A percentile compares a stretch with the other conserved stretches of the same genome.
Evolutionary conservation across 352 stramenopile genomes (phyloP).

Genomic region (Phytopythium boreale): DNA sequence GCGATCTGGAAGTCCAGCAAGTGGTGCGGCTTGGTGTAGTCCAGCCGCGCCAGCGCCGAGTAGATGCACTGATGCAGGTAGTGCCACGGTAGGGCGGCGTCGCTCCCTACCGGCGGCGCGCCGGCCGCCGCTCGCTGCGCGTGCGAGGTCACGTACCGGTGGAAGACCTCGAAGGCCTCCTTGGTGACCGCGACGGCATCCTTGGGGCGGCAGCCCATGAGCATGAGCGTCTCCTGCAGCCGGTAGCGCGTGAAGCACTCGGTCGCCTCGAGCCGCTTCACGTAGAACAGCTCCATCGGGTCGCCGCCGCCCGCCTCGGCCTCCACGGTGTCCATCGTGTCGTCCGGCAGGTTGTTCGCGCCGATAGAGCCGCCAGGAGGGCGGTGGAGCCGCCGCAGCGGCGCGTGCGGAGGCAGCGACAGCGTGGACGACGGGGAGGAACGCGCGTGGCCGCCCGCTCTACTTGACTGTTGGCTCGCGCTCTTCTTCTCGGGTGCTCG

Average conservation of each 20-base stretch:
- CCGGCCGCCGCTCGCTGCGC: not conserved
- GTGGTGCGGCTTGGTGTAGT: conserved; percentile 86
- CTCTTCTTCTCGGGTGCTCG: too few species aligned
- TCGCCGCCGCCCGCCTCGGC: conserved; percentile 48
- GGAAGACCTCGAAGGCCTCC: conserved; percentile 61
- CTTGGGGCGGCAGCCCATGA: conserved; percentile 81
- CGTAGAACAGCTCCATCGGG: conserved; percentile 77
- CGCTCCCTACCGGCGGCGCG: conserved; percentile 2
- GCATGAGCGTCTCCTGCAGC: conserved; percentile 84
- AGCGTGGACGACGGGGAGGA: not conserved
- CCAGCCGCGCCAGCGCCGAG: conserved; percentile 63
- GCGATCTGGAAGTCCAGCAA: conserved; percentile 81
- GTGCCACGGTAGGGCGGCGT: conserved; percentile 54
- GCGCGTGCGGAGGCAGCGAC: not conserved
- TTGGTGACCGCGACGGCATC: conserved; percentile 70
- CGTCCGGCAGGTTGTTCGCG: conserved; percentile 1
- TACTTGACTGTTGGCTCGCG: not conserved
- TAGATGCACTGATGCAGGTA: conserved; percentile 83
- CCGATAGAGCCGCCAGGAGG: not conserved
- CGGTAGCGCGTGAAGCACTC: conserved; percentile 82
- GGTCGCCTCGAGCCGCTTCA: conserved; percentile 40
- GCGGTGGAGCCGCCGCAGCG: not conserved
- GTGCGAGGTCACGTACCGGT: conserved; percentile 42
- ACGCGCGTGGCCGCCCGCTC: too few species aligned
- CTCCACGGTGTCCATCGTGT: conserved; percentile 51